A percentile compares a stretch with the other conserved stretches of the same genome.
Conservation (phyloP, 768 basidiomycete genomes). For the Infundibulicybe gibba region DNA sequence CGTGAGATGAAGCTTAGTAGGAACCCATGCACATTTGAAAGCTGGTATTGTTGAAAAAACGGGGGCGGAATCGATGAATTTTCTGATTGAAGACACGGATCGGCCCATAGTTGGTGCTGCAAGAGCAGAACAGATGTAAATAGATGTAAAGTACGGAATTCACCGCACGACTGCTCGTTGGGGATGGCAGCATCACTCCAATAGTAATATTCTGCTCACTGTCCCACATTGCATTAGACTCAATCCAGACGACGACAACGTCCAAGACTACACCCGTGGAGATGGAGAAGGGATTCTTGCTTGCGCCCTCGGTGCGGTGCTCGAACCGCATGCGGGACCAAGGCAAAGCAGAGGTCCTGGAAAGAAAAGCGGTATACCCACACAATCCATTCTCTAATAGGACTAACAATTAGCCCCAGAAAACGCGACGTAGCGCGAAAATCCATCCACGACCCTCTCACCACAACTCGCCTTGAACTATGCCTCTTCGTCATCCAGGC, state of each 20-base stretch:
- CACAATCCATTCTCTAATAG: not conserved
- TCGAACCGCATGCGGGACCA: slow-evolving; percentile 19
- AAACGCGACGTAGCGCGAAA: slow-evolving; percentile 63
- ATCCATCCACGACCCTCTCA: slow-evolving; percentile 65
- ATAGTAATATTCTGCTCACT: too few species aligned
- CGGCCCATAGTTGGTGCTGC: too few species aligned
- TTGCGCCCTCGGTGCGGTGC: slow-evolving; percentile 83
- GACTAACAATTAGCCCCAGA: slow-evolving; percentile 27
- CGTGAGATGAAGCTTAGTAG: too few species aligned
- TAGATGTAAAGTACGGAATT: too few species aligned
- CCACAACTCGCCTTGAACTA: slow-evolving; percentile 50
- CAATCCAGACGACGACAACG: slow-evolving; percentile 46
- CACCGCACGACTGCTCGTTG: too few species aligned
- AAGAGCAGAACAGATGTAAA: too few species aligned
- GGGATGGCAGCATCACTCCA: too few species aligned
- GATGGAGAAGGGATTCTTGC: slow-evolving; percentile 66
- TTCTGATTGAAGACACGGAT: too few species aligned
- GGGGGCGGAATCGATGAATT: too few species aligned
- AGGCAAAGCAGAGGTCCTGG: slow-evolving; percentile 13
- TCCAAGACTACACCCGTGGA: slow-evolving; percentile 44
- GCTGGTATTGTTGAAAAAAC: too few species aligned
- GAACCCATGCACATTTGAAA: too few species aligned
- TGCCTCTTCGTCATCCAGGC: slow-evolving; percentile 15
- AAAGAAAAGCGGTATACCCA: slow-evolving; percentile 31
- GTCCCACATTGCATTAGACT: too few species aligned